Evolutionary conservation across 345 rosid species (phyloP).

Genomic region (Eucalyptus sp.): DNA sequence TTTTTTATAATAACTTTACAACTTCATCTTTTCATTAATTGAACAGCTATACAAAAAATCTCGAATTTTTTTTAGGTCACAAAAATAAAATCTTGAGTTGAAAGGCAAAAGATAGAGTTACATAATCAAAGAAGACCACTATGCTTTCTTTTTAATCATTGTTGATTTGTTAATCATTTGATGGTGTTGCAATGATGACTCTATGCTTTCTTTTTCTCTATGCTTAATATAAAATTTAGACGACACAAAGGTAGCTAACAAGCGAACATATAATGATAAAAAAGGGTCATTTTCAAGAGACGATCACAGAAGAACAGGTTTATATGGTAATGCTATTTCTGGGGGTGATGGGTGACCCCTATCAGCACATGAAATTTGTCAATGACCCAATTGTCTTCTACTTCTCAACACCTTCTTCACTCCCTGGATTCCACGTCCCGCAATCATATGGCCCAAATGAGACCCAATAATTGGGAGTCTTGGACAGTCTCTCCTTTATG

Average conservation of each 20-base stretch:
- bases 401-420: background rate
- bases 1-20: background rate
- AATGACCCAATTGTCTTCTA: background rate
- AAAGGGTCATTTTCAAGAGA: background rate
- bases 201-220: background rate
- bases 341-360: background rate
- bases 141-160: background rate
- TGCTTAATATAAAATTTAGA: background rate
- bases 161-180: background rate
- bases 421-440: background rate
- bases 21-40: background rate
- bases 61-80: rapidly evolving
- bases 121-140: background rate
- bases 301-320: background rate
- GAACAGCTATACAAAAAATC: background rate
- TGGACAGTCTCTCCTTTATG: background rate
- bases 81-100: background rate
- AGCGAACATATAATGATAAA: background rate
- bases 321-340: background rate
- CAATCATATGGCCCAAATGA: background rate
- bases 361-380: background rate
- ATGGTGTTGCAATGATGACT: background rate
- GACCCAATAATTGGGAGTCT: background rate
- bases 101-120: background rate
- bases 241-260: background rate